These are phyloP conservation scores for Viola odorata DNA, from an alignment of 345 rosid genomes.

Conservation along the genomic window DNA sequence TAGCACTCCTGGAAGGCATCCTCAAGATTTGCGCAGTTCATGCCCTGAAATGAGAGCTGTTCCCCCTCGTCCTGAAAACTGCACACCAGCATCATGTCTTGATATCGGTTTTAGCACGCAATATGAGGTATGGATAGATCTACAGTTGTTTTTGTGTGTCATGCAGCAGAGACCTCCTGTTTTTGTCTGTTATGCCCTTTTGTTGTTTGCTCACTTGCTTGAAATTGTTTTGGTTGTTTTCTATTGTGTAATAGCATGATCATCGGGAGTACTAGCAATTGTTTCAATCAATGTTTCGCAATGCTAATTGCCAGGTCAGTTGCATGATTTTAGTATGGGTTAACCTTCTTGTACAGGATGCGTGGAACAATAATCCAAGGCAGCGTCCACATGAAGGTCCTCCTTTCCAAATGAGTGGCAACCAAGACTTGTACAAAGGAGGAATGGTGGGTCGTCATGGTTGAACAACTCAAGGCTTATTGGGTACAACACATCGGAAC, in stretches of 20 bases:
- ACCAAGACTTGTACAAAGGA: conserved; percentile 15
- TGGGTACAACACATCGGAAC: conserved; percentile 13
- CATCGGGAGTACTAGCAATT: background rate
- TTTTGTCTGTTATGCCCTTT: conserved; percentile 12
- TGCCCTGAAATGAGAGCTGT: conserved; percentile 41
- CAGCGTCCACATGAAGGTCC: conserved; percentile 9
- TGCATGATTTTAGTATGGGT: background rate
- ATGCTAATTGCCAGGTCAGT: background rate
- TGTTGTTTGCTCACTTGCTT: background rate
- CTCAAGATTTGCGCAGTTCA: conserved; percentile 37
- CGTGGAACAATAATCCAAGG: conserved; percentile 13
- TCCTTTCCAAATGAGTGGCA: conserved; percentile 14
- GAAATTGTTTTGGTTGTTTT: background rate
- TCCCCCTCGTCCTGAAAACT: conserved; percentile 31
- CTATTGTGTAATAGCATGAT: background rate
- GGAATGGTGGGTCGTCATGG: conserved; percentile 4
- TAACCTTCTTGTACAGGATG: conserved; percentile 18
- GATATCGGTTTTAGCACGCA: conserved; percentile 33
- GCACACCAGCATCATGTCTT: conserved; percentile 29
- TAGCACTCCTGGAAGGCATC: conserved; percentile 31
- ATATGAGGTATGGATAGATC: conserved; percentile 36
- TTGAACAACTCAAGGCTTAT: conserved; percentile 2
- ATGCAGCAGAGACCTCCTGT: background rate
- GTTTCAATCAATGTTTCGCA: background rate
- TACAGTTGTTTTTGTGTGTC: background rate